These are phyloP conservation scores for Umbelopsis vinacea DNA, from an alignment of 192 early-diverging fungal genomes.

Conservation along the genomic window DNA sequence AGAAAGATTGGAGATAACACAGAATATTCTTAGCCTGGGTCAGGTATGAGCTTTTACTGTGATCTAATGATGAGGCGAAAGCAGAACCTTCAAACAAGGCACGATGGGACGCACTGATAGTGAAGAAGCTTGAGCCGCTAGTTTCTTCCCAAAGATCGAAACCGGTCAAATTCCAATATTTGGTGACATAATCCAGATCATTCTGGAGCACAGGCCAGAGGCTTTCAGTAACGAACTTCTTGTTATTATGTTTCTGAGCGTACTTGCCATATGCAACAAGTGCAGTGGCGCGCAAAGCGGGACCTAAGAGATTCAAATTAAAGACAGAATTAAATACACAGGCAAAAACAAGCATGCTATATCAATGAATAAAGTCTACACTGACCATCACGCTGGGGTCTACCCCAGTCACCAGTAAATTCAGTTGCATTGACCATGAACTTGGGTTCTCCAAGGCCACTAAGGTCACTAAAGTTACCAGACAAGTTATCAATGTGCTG, in stretches of 20 bases:
- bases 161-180: conserved; percentile 37
- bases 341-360: neutral
- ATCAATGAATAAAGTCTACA: neutral
- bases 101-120: conserved; percentile 51
- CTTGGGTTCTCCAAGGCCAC: conserved; percentile 60
- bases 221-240: conserved; percentile 12
- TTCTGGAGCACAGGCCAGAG: conserved; percentile 36
- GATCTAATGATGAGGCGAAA: neutral
- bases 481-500: conserved; percentile 2
- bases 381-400: conserved; percentile 57
- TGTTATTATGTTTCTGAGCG: conserved; percentile 21
- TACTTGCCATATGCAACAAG: conserved; percentile 36
- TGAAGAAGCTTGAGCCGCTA: conserved; percentile 64
- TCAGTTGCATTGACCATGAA: conserved; percentile 49
- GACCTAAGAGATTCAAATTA: conserved; percentile 34
- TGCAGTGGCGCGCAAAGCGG: conserved; percentile 47
- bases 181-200: conserved; percentile 59
- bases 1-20: conserved; percentile 7
- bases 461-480: conserved; percentile 18
- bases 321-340: neutral
- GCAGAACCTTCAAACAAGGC: conserved; percentile 56
- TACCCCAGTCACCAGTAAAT: conserved; percentile 50
- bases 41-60: neutral
- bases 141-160: conserved; percentile 78
- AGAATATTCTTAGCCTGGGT: conserved; percentile 2